phyloP scores from a whole-genome alignment of 2,329 filamentous ascomycete genomes.

The Ascochyta clinopodiicola region DNA sequence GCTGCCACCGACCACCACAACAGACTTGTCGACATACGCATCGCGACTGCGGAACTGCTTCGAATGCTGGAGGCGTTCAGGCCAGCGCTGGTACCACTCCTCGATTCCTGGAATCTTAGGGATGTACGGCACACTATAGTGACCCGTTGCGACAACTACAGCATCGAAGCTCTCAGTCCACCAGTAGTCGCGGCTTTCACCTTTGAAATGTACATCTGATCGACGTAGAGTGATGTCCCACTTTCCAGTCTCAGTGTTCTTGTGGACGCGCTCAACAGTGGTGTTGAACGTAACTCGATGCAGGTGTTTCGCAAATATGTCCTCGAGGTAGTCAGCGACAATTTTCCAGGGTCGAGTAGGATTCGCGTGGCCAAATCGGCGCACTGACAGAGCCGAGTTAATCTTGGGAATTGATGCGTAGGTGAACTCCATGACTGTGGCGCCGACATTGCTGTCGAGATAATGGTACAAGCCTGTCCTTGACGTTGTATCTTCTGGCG shows the following conservation, averaged over 20 bases:
- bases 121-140: slow-evolving; percentile 66
- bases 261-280: slow-evolving; percentile 59
- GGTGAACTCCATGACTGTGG: slow-evolving; percentile 65
- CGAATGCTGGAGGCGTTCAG: slow-evolving; percentile 61
- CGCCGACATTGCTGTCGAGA: slow-evolving; percentile 70
- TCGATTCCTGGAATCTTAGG: slow-evolving; percentile 58
- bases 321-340: slow-evolving; percentile 44
- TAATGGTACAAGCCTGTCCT: slow-evolving; percentile 57
- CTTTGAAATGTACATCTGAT: slow-evolving; percentile 57
- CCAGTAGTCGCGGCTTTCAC: slow-evolving; percentile 58
- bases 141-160: slow-evolving; percentile 65
- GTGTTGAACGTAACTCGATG: slow-evolving; percentile 63
- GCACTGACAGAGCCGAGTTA: slow-evolving; percentile 46
- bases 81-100: slow-evolving; percentile 52
- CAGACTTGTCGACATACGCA: slow-evolving; percentile 25
- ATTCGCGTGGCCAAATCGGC: slow-evolving; percentile 64
- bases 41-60: slow-evolving; percentile 61
- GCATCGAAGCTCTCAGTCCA: slow-evolving; percentile 69
- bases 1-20: slow-evolving; percentile 68
- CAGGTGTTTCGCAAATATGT: slow-evolving; percentile 62
- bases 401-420: slow-evolving; percentile 57
- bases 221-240: slow-evolving; percentile 47
- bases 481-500: slow-evolving; percentile 21
- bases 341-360: slow-evolving; percentile 61
- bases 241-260: slow-evolving; percentile 54